Percentiles rank a stretch among this genome's conserved stretches.
Conservation (phyloP, 2,329 filamentous ascomycete genomes). For the Verticillium longisporum region DNA sequence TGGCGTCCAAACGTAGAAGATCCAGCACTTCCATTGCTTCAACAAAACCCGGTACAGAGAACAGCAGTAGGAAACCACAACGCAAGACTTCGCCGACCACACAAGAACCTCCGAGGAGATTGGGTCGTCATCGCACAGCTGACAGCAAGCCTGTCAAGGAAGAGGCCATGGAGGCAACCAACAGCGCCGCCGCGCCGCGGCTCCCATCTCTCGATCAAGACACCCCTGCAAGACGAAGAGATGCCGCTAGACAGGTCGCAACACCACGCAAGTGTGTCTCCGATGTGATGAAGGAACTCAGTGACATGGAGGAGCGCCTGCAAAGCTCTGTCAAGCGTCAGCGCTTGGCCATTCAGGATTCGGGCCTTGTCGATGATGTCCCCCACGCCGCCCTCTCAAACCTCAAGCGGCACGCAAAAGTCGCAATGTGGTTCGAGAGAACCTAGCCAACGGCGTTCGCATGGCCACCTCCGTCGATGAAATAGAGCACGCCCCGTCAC, state of each 20-base stretch:
- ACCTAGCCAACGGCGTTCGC: conserved; percentile 5
- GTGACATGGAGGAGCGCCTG: conserved; percentile 41
- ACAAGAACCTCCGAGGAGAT: conserved; percentile 3
- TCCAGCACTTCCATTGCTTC: conserved; percentile 12
- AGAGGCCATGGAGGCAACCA: background rate
- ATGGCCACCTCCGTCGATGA: conserved; percentile 5
- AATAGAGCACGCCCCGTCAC: conserved; percentile 13
- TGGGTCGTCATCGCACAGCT: background rate
- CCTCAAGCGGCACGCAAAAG: background rate
- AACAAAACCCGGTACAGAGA: conserved; percentile 1
- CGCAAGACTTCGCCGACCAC: background rate
- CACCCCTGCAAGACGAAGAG: background rate
- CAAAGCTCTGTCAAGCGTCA: conserved; percentile 35
- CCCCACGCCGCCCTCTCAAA: background rate
- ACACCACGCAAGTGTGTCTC: background rate
- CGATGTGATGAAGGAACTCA: conserved; percentile 34
- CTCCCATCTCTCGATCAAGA: background rate
- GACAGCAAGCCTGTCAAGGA: background rate
- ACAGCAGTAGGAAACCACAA: background rate
- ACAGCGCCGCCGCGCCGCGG: background rate
- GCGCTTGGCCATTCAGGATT: conserved; percentile 38
- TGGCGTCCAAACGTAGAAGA: conserved; percentile 33
- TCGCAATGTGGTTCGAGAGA: background rate
- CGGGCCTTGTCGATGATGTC: conserved; percentile 16
- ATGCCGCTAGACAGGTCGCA: background rate